Conservation (phyloP, 2,329 filamentous ascomycete species). For the Fusarium redolens region DNA sequence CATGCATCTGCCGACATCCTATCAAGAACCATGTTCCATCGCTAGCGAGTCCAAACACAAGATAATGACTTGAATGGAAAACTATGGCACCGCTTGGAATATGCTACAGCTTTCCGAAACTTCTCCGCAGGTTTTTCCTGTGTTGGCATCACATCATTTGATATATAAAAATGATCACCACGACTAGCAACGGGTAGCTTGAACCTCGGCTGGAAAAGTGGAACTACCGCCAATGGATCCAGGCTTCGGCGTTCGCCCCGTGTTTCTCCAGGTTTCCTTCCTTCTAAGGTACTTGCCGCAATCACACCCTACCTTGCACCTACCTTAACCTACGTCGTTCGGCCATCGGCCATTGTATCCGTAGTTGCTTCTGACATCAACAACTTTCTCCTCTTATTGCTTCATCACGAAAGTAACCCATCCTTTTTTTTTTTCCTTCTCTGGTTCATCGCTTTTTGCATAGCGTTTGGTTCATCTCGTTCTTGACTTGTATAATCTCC, state of each 20-base stretch:
- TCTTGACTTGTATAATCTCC: conserved; percentile 1
- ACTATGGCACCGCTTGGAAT: conserved; percentile 20
- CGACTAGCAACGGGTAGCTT: conserved; percentile 8
- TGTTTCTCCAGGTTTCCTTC: conserved; percentile 46
- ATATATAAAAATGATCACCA: conserved; percentile 7
- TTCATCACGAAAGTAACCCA: background rate
- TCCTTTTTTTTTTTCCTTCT: background rate
- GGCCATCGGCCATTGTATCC: conserved; percentile 27
- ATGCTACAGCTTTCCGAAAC: conserved; percentile 21
- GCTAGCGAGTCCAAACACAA: background rate
- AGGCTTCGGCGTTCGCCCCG: conserved; percentile 43
- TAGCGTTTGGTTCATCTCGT: conserved; percentile 12
- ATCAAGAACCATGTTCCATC: background rate
- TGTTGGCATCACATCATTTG: conserved; percentile 17
- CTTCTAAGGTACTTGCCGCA: conserved; percentile 3
- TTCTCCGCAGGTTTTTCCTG: conserved; percentile 1
- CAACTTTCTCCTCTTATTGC: conserved; percentile 15
- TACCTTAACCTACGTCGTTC: background rate
- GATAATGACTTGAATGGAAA: background rate
- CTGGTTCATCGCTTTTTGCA: conserved; percentile 6
- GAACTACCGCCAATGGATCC: conserved; percentile 31
- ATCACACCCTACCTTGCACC: conserved; percentile 10
- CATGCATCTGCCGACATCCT: conserved; percentile 15
- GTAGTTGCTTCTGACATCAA: conserved; percentile 42
- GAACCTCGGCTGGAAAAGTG: conserved; percentile 43